A percentile compares a stretch with the other conserved stretches of the same genome.
Conservation (phyloP, 2,329 filamentous ascomycete genomes). For the Talaromyces piceae region DNA sequence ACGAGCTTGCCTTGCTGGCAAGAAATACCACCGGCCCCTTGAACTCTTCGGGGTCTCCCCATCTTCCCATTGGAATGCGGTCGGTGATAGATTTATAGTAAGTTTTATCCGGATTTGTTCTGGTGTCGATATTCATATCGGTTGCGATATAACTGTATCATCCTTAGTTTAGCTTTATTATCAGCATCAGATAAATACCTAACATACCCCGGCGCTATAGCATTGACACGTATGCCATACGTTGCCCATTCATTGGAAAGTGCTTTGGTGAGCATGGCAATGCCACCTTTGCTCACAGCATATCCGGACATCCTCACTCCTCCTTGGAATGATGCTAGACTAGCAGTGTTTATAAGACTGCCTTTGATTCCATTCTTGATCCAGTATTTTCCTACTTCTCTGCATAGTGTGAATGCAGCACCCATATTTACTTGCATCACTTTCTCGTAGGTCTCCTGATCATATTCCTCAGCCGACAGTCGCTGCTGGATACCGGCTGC, state of each 20-base stretch:
- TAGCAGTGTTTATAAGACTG: conserved; percentile 5
- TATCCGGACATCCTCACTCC: conserved; percentile 4
- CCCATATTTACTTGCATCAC: conserved; percentile 5
- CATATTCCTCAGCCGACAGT: background rate
- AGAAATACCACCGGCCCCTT: conserved; percentile 11
- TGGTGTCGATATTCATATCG: conserved; percentile 11
- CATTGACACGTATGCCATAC: conserved; percentile 16
- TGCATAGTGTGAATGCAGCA: background rate
- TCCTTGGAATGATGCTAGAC: conserved; percentile 4
- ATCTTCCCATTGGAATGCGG: conserved; percentile 12
- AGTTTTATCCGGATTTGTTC: background rate
- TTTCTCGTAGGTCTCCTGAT: background rate
- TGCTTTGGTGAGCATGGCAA: conserved; percentile 5
- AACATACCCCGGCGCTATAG: conserved; percentile 13
- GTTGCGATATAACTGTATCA: conserved; percentile 12
- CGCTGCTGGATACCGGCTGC: conserved; percentile 2
- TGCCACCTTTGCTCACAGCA: conserved; percentile 3
- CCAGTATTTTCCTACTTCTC: conserved; percentile 2
- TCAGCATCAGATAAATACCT: background rate
- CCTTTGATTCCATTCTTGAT: conserved; percentile 3
- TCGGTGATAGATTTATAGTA: conserved; percentile 3
- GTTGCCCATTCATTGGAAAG: conserved; percentile 15
- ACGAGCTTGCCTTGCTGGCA: conserved; percentile 10
- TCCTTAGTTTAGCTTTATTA: background rate
- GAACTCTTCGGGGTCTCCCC: conserved; percentile 13